Conservation (phyloP, 345 rosid species). For the Clarkia xantiana region DNA sequence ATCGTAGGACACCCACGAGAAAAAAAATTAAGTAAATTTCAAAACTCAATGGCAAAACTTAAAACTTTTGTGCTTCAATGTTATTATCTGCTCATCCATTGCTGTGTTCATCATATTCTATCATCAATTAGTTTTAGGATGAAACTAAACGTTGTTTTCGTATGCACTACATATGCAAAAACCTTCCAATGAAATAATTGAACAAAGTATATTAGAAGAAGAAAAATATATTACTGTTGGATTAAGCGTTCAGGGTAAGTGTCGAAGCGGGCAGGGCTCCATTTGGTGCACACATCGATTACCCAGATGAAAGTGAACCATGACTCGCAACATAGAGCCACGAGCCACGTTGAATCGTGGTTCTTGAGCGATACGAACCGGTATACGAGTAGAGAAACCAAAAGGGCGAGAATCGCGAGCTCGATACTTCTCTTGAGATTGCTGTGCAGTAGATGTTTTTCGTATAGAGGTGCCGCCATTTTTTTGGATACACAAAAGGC, state of each 20-base stretch:
- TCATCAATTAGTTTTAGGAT: too few relatives aligned
- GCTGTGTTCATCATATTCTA: too few relatives aligned
- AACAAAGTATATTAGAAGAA: too few relatives aligned
- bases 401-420: slow-evolving; percentile 16
- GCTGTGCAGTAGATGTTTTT: slow-evolving; percentile 15
- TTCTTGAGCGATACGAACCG: slow-evolving; percentile 18
- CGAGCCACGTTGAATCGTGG: slow-evolving; percentile 38
- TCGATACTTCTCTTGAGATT: slow-evolving; percentile 19
- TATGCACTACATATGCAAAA: too few relatives aligned
- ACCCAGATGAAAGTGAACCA: slow-evolving; percentile 45
- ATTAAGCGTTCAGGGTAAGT: slow-evolving; percentile 34
- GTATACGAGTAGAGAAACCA: slow-evolving; percentile 21
- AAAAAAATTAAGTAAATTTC: too few relatives aligned
- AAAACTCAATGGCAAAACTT: too few relatives aligned
- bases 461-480: slow-evolving; percentile 15
- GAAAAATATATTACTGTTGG: slow-evolving; percentile 25
- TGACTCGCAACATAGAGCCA: slow-evolving; percentile 54
- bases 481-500: neutral
- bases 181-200: too few relatives aligned
- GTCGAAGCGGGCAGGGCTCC: slow-evolving; percentile 38
- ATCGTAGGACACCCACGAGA: too few relatives aligned
- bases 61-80: too few relatives aligned
- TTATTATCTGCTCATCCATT: too few relatives aligned
- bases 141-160: too few relatives aligned
- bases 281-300: slow-evolving; percentile 27